Base-by-base conservation (phyloP, 2,329 filamentous ascomycete species). In the Gnomoniopsis sp. region DNA sequence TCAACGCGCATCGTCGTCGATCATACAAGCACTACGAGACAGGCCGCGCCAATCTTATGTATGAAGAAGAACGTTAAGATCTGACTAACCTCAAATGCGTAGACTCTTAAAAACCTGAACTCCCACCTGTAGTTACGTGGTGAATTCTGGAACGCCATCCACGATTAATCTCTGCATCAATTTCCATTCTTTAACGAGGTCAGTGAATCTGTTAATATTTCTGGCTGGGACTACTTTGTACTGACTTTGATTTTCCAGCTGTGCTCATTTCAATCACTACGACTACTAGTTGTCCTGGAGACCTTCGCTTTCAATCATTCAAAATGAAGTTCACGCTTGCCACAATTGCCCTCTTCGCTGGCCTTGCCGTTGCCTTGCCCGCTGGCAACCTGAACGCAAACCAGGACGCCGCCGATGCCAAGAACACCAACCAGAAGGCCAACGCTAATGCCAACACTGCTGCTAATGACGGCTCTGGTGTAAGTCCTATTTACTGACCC, bases 321-420 rank as follows among this genome's bases (percentile, higher is more conserved):
- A 59, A 51, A 43, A 59, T 59, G 57, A 59, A 56, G 53, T 43
- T 56, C 53, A 52, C 53, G 22, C 41, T 59, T 33, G 23, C 57
- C n/a, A 15, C 55, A 17, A 19, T 59, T 26, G 30, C 46, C 33
- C 57, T 59, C n/a, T 46, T 59, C 41, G 57, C 53, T 26, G 57
- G 57, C 48, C 41, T 59, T 23, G 57, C 57, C 34, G 43, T 52
- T 38, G 57, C 47, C 41, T 38, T 55, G 33, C 57, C 57, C 12
- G 53, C 54, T 21, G 50, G 50, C 50, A 53, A 53, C n/a, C 51
- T 33, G 48, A 56, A 51, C 21, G 21, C 26, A 2, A n/a, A 48
- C 2, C 49, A 56, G 41, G 55, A 59, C 33, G 41, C 51, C 30
- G 19, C 23, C 19, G 38, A 46, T n/a, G 51, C 23, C 33, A 34